Conservation (phyloP, 2,329 filamentous ascomycete species). For the Fusarium veterinarium region DNA sequence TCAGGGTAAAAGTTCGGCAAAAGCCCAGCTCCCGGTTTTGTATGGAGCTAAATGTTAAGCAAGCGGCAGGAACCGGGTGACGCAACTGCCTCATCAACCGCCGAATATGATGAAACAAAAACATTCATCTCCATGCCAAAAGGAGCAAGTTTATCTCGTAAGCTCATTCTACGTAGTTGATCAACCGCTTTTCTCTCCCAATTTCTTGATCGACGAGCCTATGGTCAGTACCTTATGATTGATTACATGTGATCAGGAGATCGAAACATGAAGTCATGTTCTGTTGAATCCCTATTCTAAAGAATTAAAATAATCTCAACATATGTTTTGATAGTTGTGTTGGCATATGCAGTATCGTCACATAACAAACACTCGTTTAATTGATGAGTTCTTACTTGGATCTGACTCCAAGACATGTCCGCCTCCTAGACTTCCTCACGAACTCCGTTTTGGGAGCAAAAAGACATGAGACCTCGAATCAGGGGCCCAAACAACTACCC, state of each 20-base stretch:
- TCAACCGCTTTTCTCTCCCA: not conserved
- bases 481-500: not conserved
- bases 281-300: not conserved
- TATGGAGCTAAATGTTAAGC: conserved; percentile 39
- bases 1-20: conserved; percentile 60
- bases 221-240: not conserved
- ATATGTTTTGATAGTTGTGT: not conserved
- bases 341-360: not conserved
- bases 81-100: conserved; percentile 38
- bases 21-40: conserved; percentile 48
- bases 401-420: not conserved
- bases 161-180: not conserved
- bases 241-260: not conserved
- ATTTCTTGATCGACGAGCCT: not conserved
- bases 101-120: not conserved
- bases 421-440: not conserved
- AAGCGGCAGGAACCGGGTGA: conserved; percentile 53
- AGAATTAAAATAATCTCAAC: not conserved
- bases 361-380: not conserved
- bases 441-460: not conserved
- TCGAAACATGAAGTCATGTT: not conserved
- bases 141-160: not conserved
- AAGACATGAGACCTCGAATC: not conserved
- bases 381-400: not conserved
- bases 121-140: not conserved